Percentiles rank a stretch among this genome's conserved stretches.
Conservation (phyloP, 2,329 filamentous ascomycete species). For the Dothistroma pini region DNA sequence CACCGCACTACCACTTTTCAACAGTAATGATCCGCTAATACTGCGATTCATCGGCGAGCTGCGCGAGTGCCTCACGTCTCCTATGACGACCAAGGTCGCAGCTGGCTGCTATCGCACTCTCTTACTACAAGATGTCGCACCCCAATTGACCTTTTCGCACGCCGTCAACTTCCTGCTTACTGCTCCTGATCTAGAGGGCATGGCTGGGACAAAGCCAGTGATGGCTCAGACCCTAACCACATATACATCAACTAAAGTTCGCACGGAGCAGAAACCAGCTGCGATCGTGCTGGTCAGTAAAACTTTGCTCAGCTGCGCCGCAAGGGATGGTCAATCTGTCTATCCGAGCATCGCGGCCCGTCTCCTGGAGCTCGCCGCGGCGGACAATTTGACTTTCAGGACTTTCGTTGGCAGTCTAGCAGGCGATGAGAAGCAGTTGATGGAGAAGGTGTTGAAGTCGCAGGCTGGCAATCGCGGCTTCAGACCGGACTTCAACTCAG, state of each 20-base stretch:
- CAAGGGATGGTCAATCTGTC: slow-evolving; percentile 47
- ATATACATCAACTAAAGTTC: slow-evolving; percentile 54
- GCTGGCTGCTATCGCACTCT: slow-evolving; percentile 86
- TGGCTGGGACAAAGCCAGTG: slow-evolving; percentile 68
- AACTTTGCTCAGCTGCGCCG: slow-evolving; percentile 69
- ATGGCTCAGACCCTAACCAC: slow-evolving; percentile 71
- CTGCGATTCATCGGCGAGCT: slow-evolving; percentile 73
- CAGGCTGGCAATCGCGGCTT: slow-evolving; percentile 41
- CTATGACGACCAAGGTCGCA: slow-evolving; percentile 83
- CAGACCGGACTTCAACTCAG: slow-evolving; percentile 45
- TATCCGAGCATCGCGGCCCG: slow-evolving; percentile 72
- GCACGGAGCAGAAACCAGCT: slow-evolving; percentile 42
- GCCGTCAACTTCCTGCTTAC: slow-evolving; percentile 69
- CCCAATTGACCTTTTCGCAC: slow-evolving; percentile 64
- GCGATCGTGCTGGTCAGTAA: slow-evolving; percentile 76
- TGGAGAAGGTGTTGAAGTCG: slow-evolving; percentile 61
- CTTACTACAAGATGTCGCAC: slow-evolving; percentile 69
- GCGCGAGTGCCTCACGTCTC: slow-evolving; percentile 75
- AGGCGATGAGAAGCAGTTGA: slow-evolving; percentile 65
- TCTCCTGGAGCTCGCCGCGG: slow-evolving; percentile 75
- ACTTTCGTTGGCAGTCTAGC: slow-evolving; percentile 68
- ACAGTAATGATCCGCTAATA: slow-evolving; percentile 67
- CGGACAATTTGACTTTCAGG: slow-evolving; percentile 70
- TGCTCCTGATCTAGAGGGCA: slow-evolving; percentile 64
- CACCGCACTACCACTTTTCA: slow-evolving; percentile 59